Evolutionary conservation across 768 basidiomycete species (phyloP), one percentile per base, ranked within the genome.

Genomic region (Holtermannia corniformis): DNA sequence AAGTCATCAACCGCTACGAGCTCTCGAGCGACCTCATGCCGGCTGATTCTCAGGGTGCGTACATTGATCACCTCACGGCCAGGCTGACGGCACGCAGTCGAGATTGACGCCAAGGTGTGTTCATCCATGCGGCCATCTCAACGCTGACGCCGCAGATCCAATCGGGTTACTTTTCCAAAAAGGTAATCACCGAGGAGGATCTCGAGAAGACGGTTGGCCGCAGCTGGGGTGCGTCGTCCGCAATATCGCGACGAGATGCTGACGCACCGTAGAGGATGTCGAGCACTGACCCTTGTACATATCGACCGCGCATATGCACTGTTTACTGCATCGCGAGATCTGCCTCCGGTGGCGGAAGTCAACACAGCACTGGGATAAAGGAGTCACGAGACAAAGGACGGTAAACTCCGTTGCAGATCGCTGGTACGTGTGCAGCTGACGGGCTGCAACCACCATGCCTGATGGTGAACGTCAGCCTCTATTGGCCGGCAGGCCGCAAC

Each of bases 51-150:
- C 47, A 19, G 10, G 27, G n/a, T 19, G 25, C 21, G 27, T 16
- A 20, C 14, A 2, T n/a, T 16, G 14, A 5, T 12, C 14, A 14
- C 3, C 44, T 16, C 49, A 28, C 32, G 37, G 13, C 44, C 37
- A n/a, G 12, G 5, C 60, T 37, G 41, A 24, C 59, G 85, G 28
- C 87, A 90, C 72, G n/a, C 82, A 14, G 92, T 96, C 23, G 92
- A 96, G 76, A 95, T 93, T 57, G 88, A 95, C 60, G 92, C 92
- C 28, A 96, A 95, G 80, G 90, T 91, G 61, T 50, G 55, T 44
- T 25, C 41, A 7, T 10, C 25, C 42, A 19, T 43, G 27, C 16
- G 27, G 13, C 49, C 11, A 27, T 23, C 27, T 49, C 11, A 24
- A 13, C 7, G 47, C 41, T 51, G 12, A 32, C 47, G 22, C 20